Evolutionary conservation across 805 yeast genomes (phyloP), one percentile per base, ranked within the genome.

Genomic region (Cyberlindnera euphorbiae): DNA sequence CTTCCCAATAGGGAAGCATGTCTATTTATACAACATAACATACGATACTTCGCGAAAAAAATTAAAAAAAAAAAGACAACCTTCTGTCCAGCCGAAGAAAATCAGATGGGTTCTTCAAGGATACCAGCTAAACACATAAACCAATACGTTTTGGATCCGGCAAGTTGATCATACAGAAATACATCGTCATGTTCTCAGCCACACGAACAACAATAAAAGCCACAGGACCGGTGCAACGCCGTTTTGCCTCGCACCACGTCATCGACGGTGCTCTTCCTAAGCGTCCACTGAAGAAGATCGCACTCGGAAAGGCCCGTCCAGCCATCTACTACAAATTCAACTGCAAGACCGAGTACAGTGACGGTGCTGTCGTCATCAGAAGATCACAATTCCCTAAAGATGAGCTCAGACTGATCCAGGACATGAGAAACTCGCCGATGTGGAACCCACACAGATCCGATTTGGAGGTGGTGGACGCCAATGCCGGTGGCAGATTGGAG

Each of bases 381-480:
- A 73, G 84, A 51, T 78, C 96, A 1, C 95, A 84, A 46, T 86
- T 78, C 41, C 98, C 98, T 9, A 83, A 86, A 52, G 80, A 75
- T 35, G 96, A 93, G 54, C 67, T 85, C 52, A 71, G 93, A 58
- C 77, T 87, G 75, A 75, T 93, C 49, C 76, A 79, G 35, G 98
- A 93, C 61, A 95, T 84, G 69, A 77, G 96, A 63, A 85, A 84
- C 53, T 79, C 77, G 52, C 77, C 88, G 24, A 60, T 84, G 37
- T 93, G 97, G 96, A 93, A 93, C 62, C 86, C 88, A 35, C 75
- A 83, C 44, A 77, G 89, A 62, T 75, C 83, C 16, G 93, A 87
- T 59, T 66, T 85, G 50, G 74, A 74, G 34, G 73, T 79, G 30
- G 71, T 76, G 24, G 95, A 85, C 60, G 81, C 84, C n/a, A 84